These are phyloP conservation scores for Apiotrichum laibachii DNA, from an alignment of 1,284 basidiomycete genomes.

Conservation along the genomic window DNA sequence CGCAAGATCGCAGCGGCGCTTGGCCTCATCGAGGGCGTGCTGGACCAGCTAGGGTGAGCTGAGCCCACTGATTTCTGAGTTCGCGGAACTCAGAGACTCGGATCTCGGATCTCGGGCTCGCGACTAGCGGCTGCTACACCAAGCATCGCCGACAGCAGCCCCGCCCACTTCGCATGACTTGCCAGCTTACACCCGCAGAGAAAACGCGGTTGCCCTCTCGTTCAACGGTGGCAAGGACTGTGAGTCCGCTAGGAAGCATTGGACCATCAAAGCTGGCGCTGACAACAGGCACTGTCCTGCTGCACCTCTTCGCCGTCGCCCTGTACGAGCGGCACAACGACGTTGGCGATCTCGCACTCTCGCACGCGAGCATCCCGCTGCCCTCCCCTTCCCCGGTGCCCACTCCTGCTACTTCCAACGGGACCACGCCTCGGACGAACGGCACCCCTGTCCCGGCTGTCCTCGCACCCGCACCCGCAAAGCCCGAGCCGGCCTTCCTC, in stretches of 20 bases:
- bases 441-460: background rate
- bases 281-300: conserved; percentile 81
- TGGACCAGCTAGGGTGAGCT: conserved; percentile 70
- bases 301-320: conserved; percentile 80
- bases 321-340: conserved; percentile 51
- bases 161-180: background rate
- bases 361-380: background rate
- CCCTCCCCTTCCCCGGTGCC: too few relatives aligned
- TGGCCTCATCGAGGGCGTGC: conserved; percentile 68
- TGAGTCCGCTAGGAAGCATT: conserved; percentile 52
- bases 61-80: too few relatives aligned
- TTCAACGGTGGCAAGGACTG: conserved; percentile 99
- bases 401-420: too few relatives aligned
- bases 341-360: conserved; percentile 1
- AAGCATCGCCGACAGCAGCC: background rate
- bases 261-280: background rate
- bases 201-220: conserved; percentile 72
- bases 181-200: conserved; percentile 49
- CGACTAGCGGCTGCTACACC: too few relatives aligned
- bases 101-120: background rate
- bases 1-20: conserved; percentile 69
- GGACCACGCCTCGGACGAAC: background rate
- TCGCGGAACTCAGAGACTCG: too few relatives aligned
- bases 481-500: background rate
- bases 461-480: background rate